These are phyloP conservation scores for Fusarium equiseti DNA, from an alignment of 2,329 filamentous ascomycete species.

Conservation along the genomic window DNA sequence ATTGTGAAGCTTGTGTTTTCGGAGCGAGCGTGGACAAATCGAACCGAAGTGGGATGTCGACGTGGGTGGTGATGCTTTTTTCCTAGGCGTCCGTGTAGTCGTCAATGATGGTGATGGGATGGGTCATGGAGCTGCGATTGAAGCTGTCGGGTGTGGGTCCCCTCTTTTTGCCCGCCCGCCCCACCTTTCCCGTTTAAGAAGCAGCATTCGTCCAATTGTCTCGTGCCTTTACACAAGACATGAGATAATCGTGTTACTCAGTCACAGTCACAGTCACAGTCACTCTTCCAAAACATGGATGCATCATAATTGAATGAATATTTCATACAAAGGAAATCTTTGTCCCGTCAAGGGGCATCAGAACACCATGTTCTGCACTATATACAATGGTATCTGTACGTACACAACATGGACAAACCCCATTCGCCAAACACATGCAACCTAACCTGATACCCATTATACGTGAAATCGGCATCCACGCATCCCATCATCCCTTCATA, in stretches of 20 bases:
- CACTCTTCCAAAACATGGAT: not conserved
- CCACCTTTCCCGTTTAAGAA: constrained; percentile 41
- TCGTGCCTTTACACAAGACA: not conserved
- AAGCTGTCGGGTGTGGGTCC: constrained; percentile 47
- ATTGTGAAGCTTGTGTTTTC: constrained; percentile 39
- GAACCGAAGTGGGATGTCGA: constrained; percentile 34
- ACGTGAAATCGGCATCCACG: constrained; percentile 33
- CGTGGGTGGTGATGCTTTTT: constrained; percentile 31
- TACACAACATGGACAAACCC: constrained; percentile 43
- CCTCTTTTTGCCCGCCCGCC: constrained; percentile 41
- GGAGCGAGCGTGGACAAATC: constrained; percentile 8
- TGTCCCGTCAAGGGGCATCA: constrained; percentile 24
- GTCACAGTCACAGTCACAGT: too few species aligned
- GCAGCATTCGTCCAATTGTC: constrained; percentile 2
- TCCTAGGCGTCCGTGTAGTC: constrained; percentile 25
- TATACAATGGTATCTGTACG: constrained; percentile 40
- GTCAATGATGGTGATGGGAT: constrained; percentile 42
- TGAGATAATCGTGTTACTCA: not conserved
- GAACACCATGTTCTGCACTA: constrained; percentile 36
- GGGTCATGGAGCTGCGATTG: constrained; percentile 43
- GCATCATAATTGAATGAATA: not conserved
- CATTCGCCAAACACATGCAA: constrained; percentile 41
- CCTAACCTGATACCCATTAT: constrained; percentile 27
- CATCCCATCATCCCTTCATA: constrained; percentile 37
- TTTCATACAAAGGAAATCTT: constrained; percentile 13